These are phyloP conservation scores for Diplodia mutila DNA, from an alignment of 2,329 filamentous ascomycete species.

Conservation along the genomic window DNA sequence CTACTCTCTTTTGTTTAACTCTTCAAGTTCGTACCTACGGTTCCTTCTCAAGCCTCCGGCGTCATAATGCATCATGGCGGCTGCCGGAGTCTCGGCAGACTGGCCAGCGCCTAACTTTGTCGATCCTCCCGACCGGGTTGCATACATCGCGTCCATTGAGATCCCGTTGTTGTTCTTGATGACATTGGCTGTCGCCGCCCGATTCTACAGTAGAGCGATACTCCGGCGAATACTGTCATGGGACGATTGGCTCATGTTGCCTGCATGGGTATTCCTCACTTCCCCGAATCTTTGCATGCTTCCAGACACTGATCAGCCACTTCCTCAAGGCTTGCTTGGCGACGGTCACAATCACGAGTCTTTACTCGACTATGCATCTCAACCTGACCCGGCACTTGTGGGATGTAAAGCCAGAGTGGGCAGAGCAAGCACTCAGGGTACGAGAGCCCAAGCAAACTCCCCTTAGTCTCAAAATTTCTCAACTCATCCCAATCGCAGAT, in stretches of 20 bases:
- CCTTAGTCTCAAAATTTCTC: not conserved
- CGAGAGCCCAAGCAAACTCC: not conserved
- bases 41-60: not conserved
- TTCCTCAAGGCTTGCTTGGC: not conserved
- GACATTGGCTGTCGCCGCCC: slow-evolving; percentile 24
- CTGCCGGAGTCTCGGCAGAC: slow-evolving; percentile 7
- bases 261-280: slow-evolving; percentile 31
- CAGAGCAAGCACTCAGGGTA: slow-evolving; percentile 33
- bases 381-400: slow-evolving; percentile 31
- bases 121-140: slow-evolving; percentile 20
- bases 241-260: slow-evolving; percentile 37
- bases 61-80: slow-evolving; percentile 21
- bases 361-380: slow-evolving; percentile 11
- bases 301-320: not conserved
- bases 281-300: not conserved
- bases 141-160: slow-evolving; percentile 18
- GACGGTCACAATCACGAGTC: slow-evolving; percentile 9
- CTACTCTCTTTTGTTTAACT: not conserved
- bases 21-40: not conserved
- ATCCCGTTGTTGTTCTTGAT: slow-evolving; percentile 25
- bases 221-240: slow-evolving; percentile 31
- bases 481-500: slow-evolving; percentile 26
- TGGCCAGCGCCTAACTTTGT: slow-evolving; percentile 27
- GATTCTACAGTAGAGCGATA: slow-evolving; percentile 34
- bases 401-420: slow-evolving; percentile 36